Evolutionary conservation across 2,329 filamentous ascomycete species (phyloP).

Genomic region (Grosmannia penicillata): DNA sequence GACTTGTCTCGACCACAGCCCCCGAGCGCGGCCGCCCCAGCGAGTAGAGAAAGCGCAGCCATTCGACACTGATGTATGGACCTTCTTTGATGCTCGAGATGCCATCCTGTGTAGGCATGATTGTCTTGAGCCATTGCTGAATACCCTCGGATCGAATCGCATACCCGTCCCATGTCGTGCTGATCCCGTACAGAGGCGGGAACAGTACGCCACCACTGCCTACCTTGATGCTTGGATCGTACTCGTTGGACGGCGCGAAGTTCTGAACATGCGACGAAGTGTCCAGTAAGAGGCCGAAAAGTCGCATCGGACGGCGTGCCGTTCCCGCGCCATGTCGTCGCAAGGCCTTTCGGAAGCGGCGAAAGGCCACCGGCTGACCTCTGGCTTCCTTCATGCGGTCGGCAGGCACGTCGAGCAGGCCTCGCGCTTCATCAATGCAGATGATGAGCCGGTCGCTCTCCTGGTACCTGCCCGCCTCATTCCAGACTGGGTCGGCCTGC

Average conservation of each 20-base stretch:
- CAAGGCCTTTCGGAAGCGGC: not conserved
- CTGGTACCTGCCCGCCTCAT: not conserved
- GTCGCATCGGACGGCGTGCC: not conserved
- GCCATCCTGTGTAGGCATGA: not conserved
- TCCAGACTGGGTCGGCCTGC: not conserved
- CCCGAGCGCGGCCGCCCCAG: not conserved
- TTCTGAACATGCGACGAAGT: not conserved
- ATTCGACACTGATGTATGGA: not conserved
- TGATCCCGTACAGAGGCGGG: not conserved
- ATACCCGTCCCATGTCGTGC: not conserved
- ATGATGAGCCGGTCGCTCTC: not conserved
- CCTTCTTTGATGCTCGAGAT: not conserved
- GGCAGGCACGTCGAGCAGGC: not conserved
- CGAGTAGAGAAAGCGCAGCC: not conserved
- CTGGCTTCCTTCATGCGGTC: not conserved
- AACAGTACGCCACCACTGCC: not conserved
- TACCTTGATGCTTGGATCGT: not conserved
- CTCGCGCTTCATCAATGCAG: constrained; percentile 1
- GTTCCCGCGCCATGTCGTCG: not conserved
- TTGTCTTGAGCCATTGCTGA: not conserved
- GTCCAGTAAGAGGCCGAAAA: constrained; percentile 2
- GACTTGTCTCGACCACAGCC: not conserved
- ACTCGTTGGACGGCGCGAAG: not conserved
- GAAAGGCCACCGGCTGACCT: not conserved
- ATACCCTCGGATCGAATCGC: not conserved